A percentile compares a stretch with the other conserved stretches of the same genome.
phyloP scores from a whole-genome alignment of 768 basidiomycete genomes.

The Ramaria rubella region DNA sequence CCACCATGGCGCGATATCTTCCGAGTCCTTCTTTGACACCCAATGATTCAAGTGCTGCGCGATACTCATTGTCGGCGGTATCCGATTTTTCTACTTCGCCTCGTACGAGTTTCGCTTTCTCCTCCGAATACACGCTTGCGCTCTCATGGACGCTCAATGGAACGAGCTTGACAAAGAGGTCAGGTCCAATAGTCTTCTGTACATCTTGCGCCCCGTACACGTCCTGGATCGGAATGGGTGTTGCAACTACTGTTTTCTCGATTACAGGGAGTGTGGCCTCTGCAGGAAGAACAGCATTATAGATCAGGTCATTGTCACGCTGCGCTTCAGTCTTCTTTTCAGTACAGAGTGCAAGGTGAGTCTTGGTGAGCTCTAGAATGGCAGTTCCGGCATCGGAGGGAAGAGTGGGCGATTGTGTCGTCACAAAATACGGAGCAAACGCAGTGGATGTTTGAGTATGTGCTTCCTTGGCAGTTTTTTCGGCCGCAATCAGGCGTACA shows the following conservation, averaged over 20 bases:
- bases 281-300: conserved; percentile 82
- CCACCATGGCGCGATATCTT: conserved; percentile 65
- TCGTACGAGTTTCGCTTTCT: conserved; percentile 92
- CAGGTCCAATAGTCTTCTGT: conserved; percentile 88
- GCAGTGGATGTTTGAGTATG: conserved; percentile 49
- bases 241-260: conserved; percentile 78
- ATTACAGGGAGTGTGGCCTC: conserved; percentile 72
- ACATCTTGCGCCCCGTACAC: conserved; percentile 88
- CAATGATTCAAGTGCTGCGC: conserved; percentile 73
- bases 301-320: conserved; percentile 95
- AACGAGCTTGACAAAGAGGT: conserved; percentile 80
- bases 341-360: conserved; percentile 67
- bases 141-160: conserved; percentile 94
- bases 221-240: conserved; percentile 88
- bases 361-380: conserved; percentile 76
- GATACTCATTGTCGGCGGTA: conserved; percentile 69
- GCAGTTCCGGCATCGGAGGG: conserved; percentile 80
- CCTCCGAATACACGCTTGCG: conserved; percentile 94
- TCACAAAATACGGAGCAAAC: conserved; percentile 65
- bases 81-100: conserved; percentile 86
- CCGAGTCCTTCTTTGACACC: conserved; percentile 67
- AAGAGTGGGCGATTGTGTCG: conserved; percentile 70
- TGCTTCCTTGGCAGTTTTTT: conserved; percentile 79
- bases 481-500: conserved; percentile 69
- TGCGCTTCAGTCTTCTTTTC: conserved; percentile 71